Evolutionary conservation across 2,329 filamentous ascomycete species (phyloP), one percentile per base, ranked within the genome.

Genomic region (Cladosporium velox): DNA sequence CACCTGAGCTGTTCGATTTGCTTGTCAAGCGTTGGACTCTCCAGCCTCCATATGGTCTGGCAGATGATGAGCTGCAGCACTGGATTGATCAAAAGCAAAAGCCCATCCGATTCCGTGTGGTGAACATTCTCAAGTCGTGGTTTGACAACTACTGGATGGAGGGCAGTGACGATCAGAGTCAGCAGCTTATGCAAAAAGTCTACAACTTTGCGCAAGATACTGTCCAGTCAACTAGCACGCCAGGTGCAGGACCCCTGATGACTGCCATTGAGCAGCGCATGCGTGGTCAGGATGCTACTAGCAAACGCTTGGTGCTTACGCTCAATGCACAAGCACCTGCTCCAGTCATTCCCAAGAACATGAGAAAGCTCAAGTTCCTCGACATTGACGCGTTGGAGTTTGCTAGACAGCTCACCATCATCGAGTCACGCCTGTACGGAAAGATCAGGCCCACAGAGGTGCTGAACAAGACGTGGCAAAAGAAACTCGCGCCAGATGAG

Each of bases 101-200:
- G 76, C 91, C 92, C 5, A 97, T 98, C 68, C 88, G 95, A 41
- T 96, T 99, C 81, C 89, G 95, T 51, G 93, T 99, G 2, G 93
- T 99, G 70, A 99, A 98, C 75, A 98, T 97, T 70, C 82, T 99
- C 58, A 98, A 98, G 84, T 96, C 88, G 79, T 99, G 95, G 95
- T 95, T 99, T 72, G 95, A 98, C 76, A 93, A 91, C 72, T 98
- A 95, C 78, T 99, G 95, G 95, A 97, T 98, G 93, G 95, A 99
- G 76, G 91, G 93, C 59, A 89, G 90, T 69, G 93, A 89, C 74
- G 91, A 94, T 61, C 89, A 91, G 58, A 96, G 90, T 55, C 92
- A 88, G 77, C 88, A 92, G 71, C 84, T 99, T 49, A 92, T 99
- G 70, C 89, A 92, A 67, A 89, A 93, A 70, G 92, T 98, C 11